Percentiles rank a stretch among this genome's conserved stretches.
Evolutionary conservation across 768 basidiomycete genomes (phyloP).

Genomic region (Tricholoma hemisulphureum): DNA sequence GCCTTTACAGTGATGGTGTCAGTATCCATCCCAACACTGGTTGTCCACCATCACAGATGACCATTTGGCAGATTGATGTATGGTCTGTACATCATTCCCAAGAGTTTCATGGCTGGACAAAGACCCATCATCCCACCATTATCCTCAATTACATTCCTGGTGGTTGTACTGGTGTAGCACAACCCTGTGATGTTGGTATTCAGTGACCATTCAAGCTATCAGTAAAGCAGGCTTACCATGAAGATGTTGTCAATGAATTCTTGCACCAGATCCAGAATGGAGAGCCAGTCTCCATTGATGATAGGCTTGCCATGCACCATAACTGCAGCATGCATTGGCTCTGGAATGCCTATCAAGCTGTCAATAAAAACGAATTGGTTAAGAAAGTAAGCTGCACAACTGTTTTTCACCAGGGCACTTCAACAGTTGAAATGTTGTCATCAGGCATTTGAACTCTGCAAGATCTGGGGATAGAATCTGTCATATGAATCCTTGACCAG

Average conservation of each 20-base stretch:
- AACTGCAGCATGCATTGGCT: background rate
- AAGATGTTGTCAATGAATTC: slow-evolving; percentile 32
- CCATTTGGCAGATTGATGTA: slow-evolving; percentile 12
- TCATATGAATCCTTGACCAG: background rate
- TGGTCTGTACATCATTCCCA: background rate
- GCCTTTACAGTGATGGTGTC: background rate
- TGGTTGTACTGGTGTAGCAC: slow-evolving; percentile 25
- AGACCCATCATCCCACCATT: background rate
- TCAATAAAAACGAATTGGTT: background rate
- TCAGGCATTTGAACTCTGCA: background rate
- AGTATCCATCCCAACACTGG: slow-evolving; percentile 20
- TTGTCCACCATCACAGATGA: slow-evolving; percentile 34
- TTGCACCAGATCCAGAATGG: slow-evolving; percentile 19
- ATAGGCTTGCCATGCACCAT: background rate
- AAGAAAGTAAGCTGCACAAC: no score
- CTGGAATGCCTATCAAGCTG: background rate
- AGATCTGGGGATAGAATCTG: background rate
- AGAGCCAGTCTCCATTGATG: background rate
- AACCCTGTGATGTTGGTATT: slow-evolving; percentile 37
- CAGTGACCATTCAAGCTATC: slow-evolving; percentile 34
- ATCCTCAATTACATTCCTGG: background rate
- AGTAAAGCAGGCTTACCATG: slow-evolving; percentile 29
- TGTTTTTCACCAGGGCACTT: no score
- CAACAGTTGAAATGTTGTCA: background rate
- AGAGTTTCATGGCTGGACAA: background rate